Percentiles rank a stretch among this genome's conserved stretches.
phyloP scores from a whole-genome alignment of 1,139 yeast species.

The Citeromyces siamensis region DNA sequence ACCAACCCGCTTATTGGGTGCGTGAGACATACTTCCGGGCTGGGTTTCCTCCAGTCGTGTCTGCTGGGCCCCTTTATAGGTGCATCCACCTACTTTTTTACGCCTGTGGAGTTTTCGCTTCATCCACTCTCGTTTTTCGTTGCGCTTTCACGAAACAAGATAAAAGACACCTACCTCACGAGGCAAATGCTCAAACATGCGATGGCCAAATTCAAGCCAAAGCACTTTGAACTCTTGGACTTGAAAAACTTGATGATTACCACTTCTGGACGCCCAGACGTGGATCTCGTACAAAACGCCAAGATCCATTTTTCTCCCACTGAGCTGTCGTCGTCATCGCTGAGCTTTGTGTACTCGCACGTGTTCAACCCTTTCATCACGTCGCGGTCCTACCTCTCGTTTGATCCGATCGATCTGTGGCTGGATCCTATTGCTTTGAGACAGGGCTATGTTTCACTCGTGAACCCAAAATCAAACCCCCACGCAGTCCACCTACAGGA shows the following conservation, averaged over 20 bases:
- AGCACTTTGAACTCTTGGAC: conserved; percentile 48
- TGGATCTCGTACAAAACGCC: conserved; percentile 44
- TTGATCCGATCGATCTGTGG: conserved; percentile 80
- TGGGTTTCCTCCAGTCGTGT: conserved; percentile 80
- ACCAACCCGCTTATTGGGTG: conserved; percentile 73
- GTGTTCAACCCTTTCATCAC: conserved; percentile 75
- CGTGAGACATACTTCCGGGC: conserved; percentile 72
- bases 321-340: conserved; percentile 53
- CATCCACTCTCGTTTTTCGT: conserved; percentile 67
- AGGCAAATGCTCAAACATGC: conserved; percentile 79
- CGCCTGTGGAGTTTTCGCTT: conserved; percentile 67
- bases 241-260: conserved; percentile 80
- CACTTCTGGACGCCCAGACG: conserved; percentile 64
- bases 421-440: conserved; percentile 82
- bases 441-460: conserved; percentile 75
- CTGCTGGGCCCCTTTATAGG: conserved; percentile 81
- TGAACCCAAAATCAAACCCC: conserved; percentile 59
- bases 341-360: conserved; percentile 73
- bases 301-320: conserved; percentile 54
- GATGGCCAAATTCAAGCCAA: conserved; percentile 47
- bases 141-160: conserved; percentile 63
- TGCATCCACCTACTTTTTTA: conserved; percentile 67
- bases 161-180: conserved; percentile 80
- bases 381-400: conserved; percentile 77
- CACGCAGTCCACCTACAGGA: conserved; percentile 71